Evolutionary conservation across 345 rosid genomes (phyloP).

Genomic region (Boechera stricta): DNA sequence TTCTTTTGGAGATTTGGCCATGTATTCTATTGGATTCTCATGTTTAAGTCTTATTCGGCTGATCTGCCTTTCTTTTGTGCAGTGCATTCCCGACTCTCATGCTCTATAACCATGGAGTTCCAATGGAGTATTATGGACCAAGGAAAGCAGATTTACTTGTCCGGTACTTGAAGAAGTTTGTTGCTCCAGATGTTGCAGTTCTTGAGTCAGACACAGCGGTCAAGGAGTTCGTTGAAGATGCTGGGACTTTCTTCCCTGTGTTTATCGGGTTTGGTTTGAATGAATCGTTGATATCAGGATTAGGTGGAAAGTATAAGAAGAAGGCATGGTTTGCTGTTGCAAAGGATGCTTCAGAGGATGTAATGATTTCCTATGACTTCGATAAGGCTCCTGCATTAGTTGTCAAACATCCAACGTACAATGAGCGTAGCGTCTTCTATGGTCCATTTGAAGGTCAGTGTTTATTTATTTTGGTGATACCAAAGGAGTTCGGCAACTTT

Average conservation of each 20-base stretch:
- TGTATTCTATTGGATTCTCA: not conserved
- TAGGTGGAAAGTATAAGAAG: constrained; percentile 78
- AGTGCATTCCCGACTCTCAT: constrained; percentile 90
- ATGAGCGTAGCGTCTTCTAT: constrained; percentile 71
- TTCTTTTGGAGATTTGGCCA: not conserved
- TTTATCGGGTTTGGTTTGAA: constrained; percentile 81
- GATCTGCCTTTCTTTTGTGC: constrained; percentile 23
- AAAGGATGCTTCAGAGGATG: constrained; percentile 75
- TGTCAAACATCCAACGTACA: constrained; percentile 63
- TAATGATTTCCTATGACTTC: constrained; percentile 69
- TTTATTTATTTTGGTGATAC: not conserved
- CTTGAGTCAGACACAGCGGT: constrained; percentile 70
- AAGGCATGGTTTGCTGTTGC: constrained; percentile 96
- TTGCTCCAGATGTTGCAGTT: constrained; percentile 84
- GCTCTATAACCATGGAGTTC: constrained; percentile 81
- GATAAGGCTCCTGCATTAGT: constrained; percentile 86
- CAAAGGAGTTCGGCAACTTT: too few relatives aligned
- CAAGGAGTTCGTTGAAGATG: constrained; percentile 68
- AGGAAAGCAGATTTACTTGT: constrained; percentile 86
- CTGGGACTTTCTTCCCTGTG: constrained; percentile 76
- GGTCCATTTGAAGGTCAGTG: constrained; percentile 94
- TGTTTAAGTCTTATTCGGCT: not conserved
- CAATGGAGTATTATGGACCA: constrained; percentile 85
- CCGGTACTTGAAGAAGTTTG: constrained; percentile 83
- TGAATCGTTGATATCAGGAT: constrained; percentile 54